Percentiles rank a stretch among this genome's conserved stretches.
Conservation (phyloP, 2,329 filamentous ascomycete genomes). For the Penicillium paneum region DNA sequence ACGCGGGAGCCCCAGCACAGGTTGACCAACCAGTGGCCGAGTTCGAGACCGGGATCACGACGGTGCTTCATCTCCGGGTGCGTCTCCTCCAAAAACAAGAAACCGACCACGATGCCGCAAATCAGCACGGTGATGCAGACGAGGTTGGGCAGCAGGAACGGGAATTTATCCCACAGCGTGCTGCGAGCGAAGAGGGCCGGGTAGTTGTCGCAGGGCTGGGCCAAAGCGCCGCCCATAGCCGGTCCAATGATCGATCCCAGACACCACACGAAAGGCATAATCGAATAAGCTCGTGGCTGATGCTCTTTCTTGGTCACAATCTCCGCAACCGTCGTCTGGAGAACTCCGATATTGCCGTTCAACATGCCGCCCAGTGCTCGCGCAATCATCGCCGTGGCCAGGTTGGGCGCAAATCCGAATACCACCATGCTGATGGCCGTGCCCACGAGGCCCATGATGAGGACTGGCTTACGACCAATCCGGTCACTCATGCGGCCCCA, state of each 20-base stretch:
- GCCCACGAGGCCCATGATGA: conserved; percentile 83
- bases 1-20: conserved; percentile 29
- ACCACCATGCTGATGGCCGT: conserved; percentile 89
- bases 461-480: conserved; percentile 86
- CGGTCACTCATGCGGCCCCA: conserved; percentile 93
- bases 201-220: conserved; percentile 79
- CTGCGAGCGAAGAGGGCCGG: conserved; percentile 68
- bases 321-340: conserved; percentile 93
- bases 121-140: conserved; percentile 78
- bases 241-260: conserved; percentile 93
- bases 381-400: conserved; percentile 79
- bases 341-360: conserved; percentile 93
- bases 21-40: conserved; percentile 67
- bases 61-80: conserved; percentile 76
- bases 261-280: conserved; percentile 98
- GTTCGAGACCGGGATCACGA: conserved; percentile 70
- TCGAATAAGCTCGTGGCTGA: conserved; percentile 89
- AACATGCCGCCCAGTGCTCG: conserved; percentile 84
- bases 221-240: conserved; percentile 83
- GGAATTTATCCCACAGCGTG: conserved; percentile 79
- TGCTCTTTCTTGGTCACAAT: conserved; percentile 90
- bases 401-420: conserved; percentile 83
- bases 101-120: conserved; percentile 71
- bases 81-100: conserved; percentile 91
- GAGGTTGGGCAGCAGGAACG: conserved; percentile 89